Percentiles rank a stretch among this genome's conserved stretches.
These are phyloP conservation scores for Pythium periplocum DNA, from an alignment of 352 stramenopile genomes.

Conservation along the genomic window DNA sequence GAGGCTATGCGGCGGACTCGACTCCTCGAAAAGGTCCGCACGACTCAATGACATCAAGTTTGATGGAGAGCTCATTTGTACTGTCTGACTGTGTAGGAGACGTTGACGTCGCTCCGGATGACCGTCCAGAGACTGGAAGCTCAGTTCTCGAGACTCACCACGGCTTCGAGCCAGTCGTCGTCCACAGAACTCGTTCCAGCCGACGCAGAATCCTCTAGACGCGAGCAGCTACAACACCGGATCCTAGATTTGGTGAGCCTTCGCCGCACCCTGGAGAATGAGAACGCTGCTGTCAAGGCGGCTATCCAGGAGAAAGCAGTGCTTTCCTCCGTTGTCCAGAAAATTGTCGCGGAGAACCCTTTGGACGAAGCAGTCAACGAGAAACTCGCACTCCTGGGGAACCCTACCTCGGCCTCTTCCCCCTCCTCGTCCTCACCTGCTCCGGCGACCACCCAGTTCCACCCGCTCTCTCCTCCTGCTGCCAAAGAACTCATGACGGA, in stretches of 20 bases:
- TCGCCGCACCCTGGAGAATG: slow-evolving; percentile 21
- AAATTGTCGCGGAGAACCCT: slow-evolving; percentile 14
- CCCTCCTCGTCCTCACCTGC: background rate
- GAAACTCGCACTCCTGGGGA: slow-evolving; percentile 29
- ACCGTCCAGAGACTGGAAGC: slow-evolving; percentile 19
- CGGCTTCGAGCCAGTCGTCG: background rate
- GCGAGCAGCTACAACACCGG: slow-evolving; percentile 9
- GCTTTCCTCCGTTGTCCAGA: slow-evolving; percentile 14
- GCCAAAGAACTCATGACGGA: slow-evolving; percentile 8
- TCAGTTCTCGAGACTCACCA: slow-evolving; percentile 15
- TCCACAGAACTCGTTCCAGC: background rate
- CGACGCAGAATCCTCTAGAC: slow-evolving; percentile 1
- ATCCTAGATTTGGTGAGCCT: slow-evolving; percentile 25
- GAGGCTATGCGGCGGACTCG: too few species aligned
- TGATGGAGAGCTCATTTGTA: too few species aligned
- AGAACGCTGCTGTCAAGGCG: slow-evolving; percentile 14
- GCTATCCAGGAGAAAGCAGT: slow-evolving; percentile 14
- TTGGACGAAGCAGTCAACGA: slow-evolving; percentile 27
- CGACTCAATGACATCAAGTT: too few species aligned
- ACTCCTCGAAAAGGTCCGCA: too few species aligned
- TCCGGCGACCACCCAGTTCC: slow-evolving; percentile 7
- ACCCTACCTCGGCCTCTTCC: background rate
- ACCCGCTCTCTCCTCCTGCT: slow-evolving; percentile 9
- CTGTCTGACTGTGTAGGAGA: slow-evolving; percentile 11
- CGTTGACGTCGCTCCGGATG: slow-evolving; percentile 17